phyloP scores from a whole-genome alignment of 441 rosid species.

The Populus hybrid region DNA sequence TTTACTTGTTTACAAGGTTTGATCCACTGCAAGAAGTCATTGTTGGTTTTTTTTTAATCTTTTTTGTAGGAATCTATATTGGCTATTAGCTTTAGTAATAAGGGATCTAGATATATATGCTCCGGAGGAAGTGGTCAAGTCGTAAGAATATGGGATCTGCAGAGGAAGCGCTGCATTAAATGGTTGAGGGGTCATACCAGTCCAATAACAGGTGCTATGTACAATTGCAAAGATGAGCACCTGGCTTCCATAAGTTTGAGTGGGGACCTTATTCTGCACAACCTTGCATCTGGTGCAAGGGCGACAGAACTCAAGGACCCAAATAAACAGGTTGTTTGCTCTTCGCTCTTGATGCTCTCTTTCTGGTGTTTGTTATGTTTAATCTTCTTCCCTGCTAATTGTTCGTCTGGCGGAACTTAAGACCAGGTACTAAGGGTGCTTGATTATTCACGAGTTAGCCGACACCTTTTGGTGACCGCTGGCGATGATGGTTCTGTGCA shows the following conservation, averaged over 20 bases:
- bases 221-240: too few relatives aligned
- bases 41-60: constrained; percentile 6
- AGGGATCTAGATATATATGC: constrained; percentile 87
- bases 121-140: constrained; percentile 92
- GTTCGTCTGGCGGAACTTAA: constrained; percentile 44
- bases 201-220: constrained; percentile 79
- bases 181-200: constrained; percentile 90
- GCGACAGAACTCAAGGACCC: too few relatives aligned
- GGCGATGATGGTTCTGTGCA: constrained; percentile 97
- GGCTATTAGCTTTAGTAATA: constrained; percentile 84
- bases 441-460: constrained; percentile 88
- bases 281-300: too few relatives aligned
- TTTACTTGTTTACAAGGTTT: constrained; percentile 5
- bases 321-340: too few relatives aligned
- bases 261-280: too few relatives aligned
- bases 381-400: constrained; percentile 38
- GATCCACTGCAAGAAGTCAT: constrained; percentile 4
- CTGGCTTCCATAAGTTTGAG: too few relatives aligned
- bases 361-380: constrained; percentile 14
- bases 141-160: constrained; percentile 95
- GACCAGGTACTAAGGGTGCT: constrained; percentile 95
- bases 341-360: constrained; percentile 12
- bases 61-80: constrained; percentile 68
- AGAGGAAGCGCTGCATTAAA: constrained; percentile 86
- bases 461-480: constrained; percentile 89